Evolutionary conservation across 176 grass and related monocot genomes (phyloP), one percentile per base, ranked within the genome.

Genomic region (Triticum timopheevii): DNA sequence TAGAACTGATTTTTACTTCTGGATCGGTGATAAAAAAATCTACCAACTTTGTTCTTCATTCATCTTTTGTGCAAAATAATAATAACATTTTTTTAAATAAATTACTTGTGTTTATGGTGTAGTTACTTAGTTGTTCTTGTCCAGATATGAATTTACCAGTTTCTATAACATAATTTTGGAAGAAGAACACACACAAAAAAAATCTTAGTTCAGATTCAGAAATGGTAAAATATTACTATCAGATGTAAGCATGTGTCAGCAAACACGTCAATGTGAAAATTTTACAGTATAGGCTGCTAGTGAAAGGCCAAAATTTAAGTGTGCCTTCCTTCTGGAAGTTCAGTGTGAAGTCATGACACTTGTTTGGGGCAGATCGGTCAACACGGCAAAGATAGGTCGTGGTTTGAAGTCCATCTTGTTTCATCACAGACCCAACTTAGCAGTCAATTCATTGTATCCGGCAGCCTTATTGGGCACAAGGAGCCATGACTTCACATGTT

Each of bases 371-470:
- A 76, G 58, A 87, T 34, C 6, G 27, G 68, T 91, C 85, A 76
- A 91, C 76, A 91, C 76, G 76, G 35, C 47, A 68, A 4, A 34
- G 68, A 80, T 4, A 76, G 10, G 85, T 84, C 89, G 7, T 69
- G 20, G 22, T 28, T 80, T 84, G 20, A 84, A 80, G 68, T 87
- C 76, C 42, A 5, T 87, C 45, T 38, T 67, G 36, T 69, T 80
- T 34, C 49, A 80, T 75, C 78, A 76, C 36, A 45, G 4, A 47
- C 27, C 80, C 36, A 87, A 80, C 59, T 42, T 80, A 75, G 47
- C 28, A 68, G 81, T 76, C 85, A 76, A 75, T 52, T 82, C 39
- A 12, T 73, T 61, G 16, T 62, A 31, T 67, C 40, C 7, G 9
- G 2, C 5, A 15, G 36, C 35, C 27, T 61, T 47, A 10, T 84